These are phyloP conservation scores for Triangularia setosa DNA, from an alignment of 2,329 filamentous ascomycete species.

Conservation along the genomic window DNA sequence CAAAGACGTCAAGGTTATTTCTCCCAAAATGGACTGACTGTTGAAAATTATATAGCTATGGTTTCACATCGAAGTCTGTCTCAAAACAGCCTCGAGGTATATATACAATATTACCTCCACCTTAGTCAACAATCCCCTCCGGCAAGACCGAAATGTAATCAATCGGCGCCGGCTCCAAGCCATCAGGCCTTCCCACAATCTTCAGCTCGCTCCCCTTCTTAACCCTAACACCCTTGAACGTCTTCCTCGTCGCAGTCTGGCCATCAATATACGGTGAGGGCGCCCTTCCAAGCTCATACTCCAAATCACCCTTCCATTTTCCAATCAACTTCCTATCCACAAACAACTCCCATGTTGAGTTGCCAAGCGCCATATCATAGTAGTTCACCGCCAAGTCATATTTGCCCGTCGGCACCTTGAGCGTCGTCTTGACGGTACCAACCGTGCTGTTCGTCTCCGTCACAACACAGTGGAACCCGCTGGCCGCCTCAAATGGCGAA, in stretches of 20 bases:
- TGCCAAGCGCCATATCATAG: constrained; percentile 64
- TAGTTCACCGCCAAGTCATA: constrained; percentile 61
- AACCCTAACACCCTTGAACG: constrained; percentile 50
- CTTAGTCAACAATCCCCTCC: constrained; percentile 50
- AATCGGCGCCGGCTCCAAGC: constrained; percentile 59
- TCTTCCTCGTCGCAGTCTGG: constrained; percentile 60
- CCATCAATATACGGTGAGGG: constrained; percentile 59
- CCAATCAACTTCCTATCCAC: constrained; percentile 52
- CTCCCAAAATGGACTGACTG: too few species aligned
- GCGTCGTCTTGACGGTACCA: constrained; percentile 44
- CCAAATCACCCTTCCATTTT: constrained; percentile 56
- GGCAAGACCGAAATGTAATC: constrained; percentile 65
- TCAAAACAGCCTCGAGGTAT: too few species aligned
- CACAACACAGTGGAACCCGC: constrained; percentile 51
- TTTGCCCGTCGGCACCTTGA: constrained; percentile 47
- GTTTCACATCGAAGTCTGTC: too few species aligned
- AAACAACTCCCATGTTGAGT: constrained; percentile 59
- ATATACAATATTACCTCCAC: background rate
- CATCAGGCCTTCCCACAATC: constrained; percentile 55
- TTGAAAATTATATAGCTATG: too few species aligned
- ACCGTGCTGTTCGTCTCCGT: constrained; percentile 49
- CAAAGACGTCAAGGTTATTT: too few species aligned
- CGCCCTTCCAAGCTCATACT: constrained; percentile 56
- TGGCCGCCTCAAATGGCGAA: constrained; percentile 57
- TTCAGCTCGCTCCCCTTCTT: constrained; percentile 49